These are phyloP conservation scores for Suhomyces pyralidae DNA, from an alignment of 805 yeast genomes.

Conservation along the genomic window DNA sequence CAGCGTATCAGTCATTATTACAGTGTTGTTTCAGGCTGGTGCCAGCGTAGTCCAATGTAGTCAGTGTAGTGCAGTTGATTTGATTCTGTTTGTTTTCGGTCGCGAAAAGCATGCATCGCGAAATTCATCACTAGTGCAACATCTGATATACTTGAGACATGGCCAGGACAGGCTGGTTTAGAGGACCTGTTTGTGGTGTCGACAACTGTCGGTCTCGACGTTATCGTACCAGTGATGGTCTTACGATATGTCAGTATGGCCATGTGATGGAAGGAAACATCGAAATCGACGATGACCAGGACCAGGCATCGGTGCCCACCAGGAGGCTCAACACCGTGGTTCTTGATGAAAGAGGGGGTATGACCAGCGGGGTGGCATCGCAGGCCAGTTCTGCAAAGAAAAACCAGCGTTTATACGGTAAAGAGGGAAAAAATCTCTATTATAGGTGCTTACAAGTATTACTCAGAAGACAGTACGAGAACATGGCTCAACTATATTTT, in stretches of 20 bases:
- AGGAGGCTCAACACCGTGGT: constrained; percentile 47
- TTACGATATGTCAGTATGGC: constrained; percentile 82
- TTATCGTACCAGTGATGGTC: constrained; percentile 74
- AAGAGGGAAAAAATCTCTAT: constrained; percentile 42
- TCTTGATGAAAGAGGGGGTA: constrained; percentile 10
- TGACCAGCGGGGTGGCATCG: constrained; percentile 2
- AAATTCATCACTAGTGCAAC: not conserved
- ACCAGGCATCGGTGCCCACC: constrained; percentile 50
- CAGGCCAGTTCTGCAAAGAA: constrained; percentile 1
- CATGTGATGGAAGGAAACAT: constrained; percentile 81
- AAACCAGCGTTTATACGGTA: constrained; percentile 41
- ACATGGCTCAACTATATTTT: constrained; percentile 13
- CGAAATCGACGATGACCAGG: constrained; percentile 83
- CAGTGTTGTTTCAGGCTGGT: not conserved
- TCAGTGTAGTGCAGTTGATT: not conserved
- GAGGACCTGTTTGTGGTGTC: constrained; percentile 85
- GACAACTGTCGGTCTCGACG: constrained; percentile 82
- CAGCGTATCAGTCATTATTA: not conserved
- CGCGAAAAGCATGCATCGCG: not conserved
- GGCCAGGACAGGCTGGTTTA: constrained; percentile 40
- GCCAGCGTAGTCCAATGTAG: not conserved
- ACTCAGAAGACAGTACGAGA: constrained; percentile 45
- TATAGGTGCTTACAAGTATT: constrained; percentile 49
- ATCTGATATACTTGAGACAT: not conserved
- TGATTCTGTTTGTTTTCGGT: not conserved